These are phyloP conservation scores for Xylaria telfairii DNA, from an alignment of 495 filamentous ascomycete species.

Conservation along the genomic window DNA sequence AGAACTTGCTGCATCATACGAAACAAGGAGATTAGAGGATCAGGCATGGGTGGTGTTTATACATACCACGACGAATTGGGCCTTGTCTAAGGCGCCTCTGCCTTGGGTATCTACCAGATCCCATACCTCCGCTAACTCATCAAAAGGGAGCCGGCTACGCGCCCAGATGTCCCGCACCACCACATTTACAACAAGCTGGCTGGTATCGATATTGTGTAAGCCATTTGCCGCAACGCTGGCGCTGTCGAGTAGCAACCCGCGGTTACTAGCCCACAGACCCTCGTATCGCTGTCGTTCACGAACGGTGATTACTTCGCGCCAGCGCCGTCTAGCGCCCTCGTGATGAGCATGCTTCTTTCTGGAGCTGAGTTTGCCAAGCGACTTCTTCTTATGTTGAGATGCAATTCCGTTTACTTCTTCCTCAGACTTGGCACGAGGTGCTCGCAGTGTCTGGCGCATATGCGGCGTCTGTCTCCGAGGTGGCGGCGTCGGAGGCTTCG, in stretches of 20 bases:
- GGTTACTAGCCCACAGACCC: constrained; percentile 95
- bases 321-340: constrained; percentile 85
- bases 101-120: constrained; percentile 74
- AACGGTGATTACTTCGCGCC: constrained; percentile 77
- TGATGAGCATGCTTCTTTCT: constrained; percentile 76
- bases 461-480: constrained; percentile 43
- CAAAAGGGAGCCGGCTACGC: constrained; percentile 70
- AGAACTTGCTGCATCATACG: no score
- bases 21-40: neutral
- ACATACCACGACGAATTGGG: constrained; percentile 86
- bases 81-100: constrained; percentile 66
- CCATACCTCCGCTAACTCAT: constrained; percentile 82
- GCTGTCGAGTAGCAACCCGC: constrained; percentile 62
- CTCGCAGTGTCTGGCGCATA: constrained; percentile 78
- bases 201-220: constrained; percentile 10
- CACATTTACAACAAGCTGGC: constrained; percentile 73
- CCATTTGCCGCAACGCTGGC: neutral
- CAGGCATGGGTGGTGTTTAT: neutral
- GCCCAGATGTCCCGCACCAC: constrained; percentile 88
- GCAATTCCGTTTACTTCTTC: constrained; percentile 54
- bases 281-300: constrained; percentile 90
- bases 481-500: constrained; percentile 38
- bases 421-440: constrained; percentile 62
- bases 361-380: constrained; percentile 41
- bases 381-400: constrained; percentile 51